A percentile compares a stretch with the other conserved stretches of the same genome.
phyloP scores from a whole-genome alignment of 2,329 filamentous ascomycete species.

The Aspergillus hortae region DNA sequence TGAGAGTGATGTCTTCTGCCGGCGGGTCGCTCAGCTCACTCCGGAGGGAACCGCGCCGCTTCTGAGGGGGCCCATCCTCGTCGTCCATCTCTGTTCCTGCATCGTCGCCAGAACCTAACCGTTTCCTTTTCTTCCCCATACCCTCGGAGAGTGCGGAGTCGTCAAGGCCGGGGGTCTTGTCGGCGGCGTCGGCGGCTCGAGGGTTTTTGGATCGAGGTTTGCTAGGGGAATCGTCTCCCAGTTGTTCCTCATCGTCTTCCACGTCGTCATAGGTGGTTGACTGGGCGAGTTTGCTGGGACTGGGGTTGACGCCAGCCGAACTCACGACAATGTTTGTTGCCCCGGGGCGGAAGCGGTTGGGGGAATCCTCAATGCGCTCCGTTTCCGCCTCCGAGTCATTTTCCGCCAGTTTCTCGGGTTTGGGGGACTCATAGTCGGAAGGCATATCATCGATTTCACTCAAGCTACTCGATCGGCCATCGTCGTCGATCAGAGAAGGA shows the following conservation, averaged over 20 bases:
- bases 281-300: conserved; percentile 73
- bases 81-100: conserved; percentile 33
- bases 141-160: conserved; percentile 28
- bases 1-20: conserved; percentile 30
- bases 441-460: conserved; percentile 82
- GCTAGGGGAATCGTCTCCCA: conserved; percentile 38
- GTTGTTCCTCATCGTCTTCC: conserved; percentile 51
- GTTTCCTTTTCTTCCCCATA: conserved; percentile 41
- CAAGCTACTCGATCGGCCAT: conserved; percentile 72
- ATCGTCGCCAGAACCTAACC: conserved; percentile 34
- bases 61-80: conserved; percentile 39
- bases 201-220: conserved; percentile 35
- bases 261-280: conserved; percentile 46
- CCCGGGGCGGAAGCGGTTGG: conserved; percentile 59
- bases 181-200: conserved; percentile 19
- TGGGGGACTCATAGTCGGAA: conserved; percentile 49
- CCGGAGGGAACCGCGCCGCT: conserved; percentile 39
- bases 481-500: conserved; percentile 50
- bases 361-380: conserved; percentile 87
- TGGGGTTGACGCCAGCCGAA: conserved; percentile 59
- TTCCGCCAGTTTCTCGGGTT: conserved; percentile 55
- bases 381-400: conserved; percentile 86
- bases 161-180: conserved; percentile 23
- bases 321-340: conserved; percentile 58
- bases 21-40: conserved; percentile 35